Evolutionary conservation across 2,329 filamentous ascomycete genomes (phyloP), one percentile per base, ranked within the genome.

Genomic region (Bipolaris bicolor): DNA sequence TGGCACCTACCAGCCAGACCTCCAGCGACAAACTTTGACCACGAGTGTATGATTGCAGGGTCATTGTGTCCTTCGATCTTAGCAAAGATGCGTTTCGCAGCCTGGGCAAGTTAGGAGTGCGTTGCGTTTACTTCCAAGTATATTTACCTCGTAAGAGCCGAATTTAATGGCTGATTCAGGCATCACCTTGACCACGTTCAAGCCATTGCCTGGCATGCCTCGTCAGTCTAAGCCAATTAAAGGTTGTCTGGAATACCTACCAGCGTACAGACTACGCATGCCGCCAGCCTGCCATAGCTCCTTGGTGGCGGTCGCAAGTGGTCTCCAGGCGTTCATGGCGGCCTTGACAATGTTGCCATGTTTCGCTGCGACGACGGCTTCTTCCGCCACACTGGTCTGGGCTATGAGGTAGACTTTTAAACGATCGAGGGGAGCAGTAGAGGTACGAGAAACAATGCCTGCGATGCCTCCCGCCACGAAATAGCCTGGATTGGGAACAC

Each of bases 91-190:
- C 92, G 88, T 81, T 98, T 99, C 7, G 92, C 90, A 49, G 92
- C 92, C 85, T 88, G 50, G 40, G 58, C 41, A 18, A 15, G 51
- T 71, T 59, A 69, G 64, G 22, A 34, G 26, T 36, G 45, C 7
- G 37, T 31, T 40, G 47, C 24, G 11, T 41, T 37, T 54, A 37
- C 20, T 43, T 34, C 40, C 55, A 18, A 37, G 3, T 18, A 49
- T 52, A 60, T 77, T 68, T 75, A 85, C 86, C 80, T 99, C 95
- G 73, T 97, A 99, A 18, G 93, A 94, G 58, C 95, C 95, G 75
- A 99, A 99, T 78, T 97, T 96, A 74, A 99, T 97, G 24, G 95
- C 94, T 26, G 94, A 97, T 79, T 99, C 95, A 0, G 95, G 95
- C 92, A 98, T 97, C 59, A 99, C 95, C 77, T 99, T 99, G 71